Conservation (phyloP, 257 asterid species). For the Ehretia macrophylla region DNA sequence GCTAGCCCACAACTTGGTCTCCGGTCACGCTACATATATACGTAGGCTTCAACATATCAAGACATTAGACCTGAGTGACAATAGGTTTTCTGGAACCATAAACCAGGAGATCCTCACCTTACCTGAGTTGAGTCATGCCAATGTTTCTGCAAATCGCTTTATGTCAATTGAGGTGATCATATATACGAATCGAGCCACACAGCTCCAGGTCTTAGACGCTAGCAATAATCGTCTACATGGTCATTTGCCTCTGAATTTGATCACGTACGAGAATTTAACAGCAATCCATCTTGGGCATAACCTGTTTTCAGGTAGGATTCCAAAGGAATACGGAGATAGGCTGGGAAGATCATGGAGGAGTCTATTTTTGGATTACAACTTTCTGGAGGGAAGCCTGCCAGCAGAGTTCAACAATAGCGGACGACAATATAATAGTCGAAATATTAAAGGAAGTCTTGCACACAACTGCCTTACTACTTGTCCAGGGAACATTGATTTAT, state of each 20-base stretch:
- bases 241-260: conserved; percentile 29
- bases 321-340: conserved; percentile 25
- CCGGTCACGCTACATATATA: conserved; percentile 29
- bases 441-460: conserved; percentile 34
- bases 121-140: conserved; percentile 18
- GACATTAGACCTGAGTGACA: conserved; percentile 34
- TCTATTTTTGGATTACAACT: conserved; percentile 33
- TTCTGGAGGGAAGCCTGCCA: conserved; percentile 41
- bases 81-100: conserved; percentile 35
- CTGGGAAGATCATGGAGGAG: conserved; percentile 28
- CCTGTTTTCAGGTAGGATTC: conserved; percentile 35
- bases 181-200: conserved; percentile 13
- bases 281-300: conserved; percentile 39
- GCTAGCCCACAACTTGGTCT: conserved; percentile 28
- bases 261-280: conserved; percentile 29
- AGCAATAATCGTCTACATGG: conserved; percentile 33
- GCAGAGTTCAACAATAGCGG: conserved; percentile 3
- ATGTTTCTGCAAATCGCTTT: conserved; percentile 36
- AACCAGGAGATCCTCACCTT: conserved; percentile 25
- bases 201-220: conserved; percentile 26
- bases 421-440: not conserved
- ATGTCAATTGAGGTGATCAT: conserved; percentile 19
- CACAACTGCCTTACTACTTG: conserved; percentile 41
- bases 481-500: conserved; percentile 16
- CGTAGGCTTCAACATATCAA: conserved; percentile 24